phyloP scores from a whole-genome alignment of 1,284 basidiomycete species.

The Rhodotorula sp. region DNA sequence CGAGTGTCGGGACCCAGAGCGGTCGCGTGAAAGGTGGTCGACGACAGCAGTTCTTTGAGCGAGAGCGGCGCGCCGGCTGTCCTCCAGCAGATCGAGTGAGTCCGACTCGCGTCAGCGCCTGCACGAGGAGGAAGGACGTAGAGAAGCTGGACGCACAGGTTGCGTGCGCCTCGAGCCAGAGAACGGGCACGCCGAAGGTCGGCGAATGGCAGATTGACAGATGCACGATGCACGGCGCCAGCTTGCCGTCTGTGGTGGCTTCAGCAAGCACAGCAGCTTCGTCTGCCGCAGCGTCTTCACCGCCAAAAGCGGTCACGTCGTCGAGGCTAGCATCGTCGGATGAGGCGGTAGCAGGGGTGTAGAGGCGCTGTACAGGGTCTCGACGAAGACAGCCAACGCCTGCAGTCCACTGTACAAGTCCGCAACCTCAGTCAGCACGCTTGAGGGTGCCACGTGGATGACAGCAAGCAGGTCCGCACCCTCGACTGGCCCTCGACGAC shows the following conservation, averaged over 20 bases:
- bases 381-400: background rate
- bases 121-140: constrained; percentile 4
- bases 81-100: background rate
- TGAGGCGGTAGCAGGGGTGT: background rate
- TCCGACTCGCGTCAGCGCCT: background rate
- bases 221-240: constrained; percentile 41
- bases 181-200: constrained; percentile 71
- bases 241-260: background rate
- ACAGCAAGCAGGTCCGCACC: background rate
- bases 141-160: constrained; percentile 5
- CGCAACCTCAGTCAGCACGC: too few relatives aligned
- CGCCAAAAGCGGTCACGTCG: background rate
- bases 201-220: constrained; percentile 71
- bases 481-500: background rate
- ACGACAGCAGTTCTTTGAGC: constrained; percentile 60
- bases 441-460: too few relatives aligned
- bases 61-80: constrained; percentile 66
- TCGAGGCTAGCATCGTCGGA: too few relatives aligned
- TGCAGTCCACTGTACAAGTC: constrained; percentile 1
- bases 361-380: background rate
- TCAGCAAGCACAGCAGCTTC: background rate
- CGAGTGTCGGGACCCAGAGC: background rate
- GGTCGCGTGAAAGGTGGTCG: constrained; percentile 60
- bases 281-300: constrained; percentile 7
- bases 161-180: constrained; percentile 71